phyloP scores from a whole-genome alignment of 2,329 filamentous ascomycete genomes.

The Alternaria novae-zelandiae region DNA sequence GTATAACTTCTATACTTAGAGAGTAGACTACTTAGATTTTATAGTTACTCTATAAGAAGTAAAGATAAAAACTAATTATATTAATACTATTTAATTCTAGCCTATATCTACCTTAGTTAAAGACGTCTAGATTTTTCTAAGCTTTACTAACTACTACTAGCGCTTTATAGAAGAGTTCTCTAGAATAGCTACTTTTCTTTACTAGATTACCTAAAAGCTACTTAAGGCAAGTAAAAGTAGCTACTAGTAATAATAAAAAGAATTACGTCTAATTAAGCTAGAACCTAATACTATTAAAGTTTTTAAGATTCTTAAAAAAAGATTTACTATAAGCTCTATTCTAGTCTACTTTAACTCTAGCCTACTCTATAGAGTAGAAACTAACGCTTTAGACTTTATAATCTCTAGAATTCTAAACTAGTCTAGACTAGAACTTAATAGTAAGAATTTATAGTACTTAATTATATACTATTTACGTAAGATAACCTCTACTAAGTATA shows the following conservation, averaged over 20 bases:
- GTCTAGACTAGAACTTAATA: background rate
- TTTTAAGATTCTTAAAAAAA: too few relatives aligned
- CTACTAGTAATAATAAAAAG: background rate
- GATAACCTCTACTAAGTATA: background rate
- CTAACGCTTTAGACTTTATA: background rate
- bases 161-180: background rate
- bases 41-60: background rate
- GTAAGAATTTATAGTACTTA: background rate
- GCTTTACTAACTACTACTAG: background rate
- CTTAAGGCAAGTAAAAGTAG: background rate
- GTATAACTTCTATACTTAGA: background rate
- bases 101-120: background rate
- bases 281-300: background rate
- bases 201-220: background rate
- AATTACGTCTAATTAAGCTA: background rate
- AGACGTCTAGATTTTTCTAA: background rate
- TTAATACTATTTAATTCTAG: background rate
- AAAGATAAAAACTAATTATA: background rate
- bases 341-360: background rate
- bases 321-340: too few relatives aligned
- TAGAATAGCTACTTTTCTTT: background rate
- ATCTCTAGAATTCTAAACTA: background rate
- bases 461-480: background rate
- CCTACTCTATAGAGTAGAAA: background rate
- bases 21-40: background rate